These are phyloP conservation scores for Hirsutella minnesotensis DNA, from an alignment of 2,329 filamentous ascomycete genomes.

Conservation along the genomic window DNA sequence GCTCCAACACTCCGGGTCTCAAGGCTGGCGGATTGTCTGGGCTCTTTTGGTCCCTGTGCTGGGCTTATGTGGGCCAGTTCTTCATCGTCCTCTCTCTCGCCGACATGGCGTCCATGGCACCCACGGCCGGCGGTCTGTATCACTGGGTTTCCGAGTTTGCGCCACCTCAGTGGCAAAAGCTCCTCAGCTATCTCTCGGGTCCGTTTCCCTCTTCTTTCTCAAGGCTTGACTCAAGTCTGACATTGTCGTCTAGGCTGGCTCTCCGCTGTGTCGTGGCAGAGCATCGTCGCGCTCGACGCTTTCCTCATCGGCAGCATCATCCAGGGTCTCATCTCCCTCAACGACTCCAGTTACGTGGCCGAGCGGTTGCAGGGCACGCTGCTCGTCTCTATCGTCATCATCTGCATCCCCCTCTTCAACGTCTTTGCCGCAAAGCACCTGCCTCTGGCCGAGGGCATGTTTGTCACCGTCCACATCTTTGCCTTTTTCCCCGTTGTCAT, in stretches of 20 bases:
- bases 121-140: constrained; percentile 45
- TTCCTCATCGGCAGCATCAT: constrained; percentile 33
- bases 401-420: constrained; percentile 5
- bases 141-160: constrained; percentile 47
- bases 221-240: too few species aligned
- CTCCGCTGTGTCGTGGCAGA: constrained; percentile 29
- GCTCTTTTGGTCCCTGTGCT: constrained; percentile 9
- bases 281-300: constrained; percentile 24
- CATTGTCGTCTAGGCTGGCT: too few species aligned
- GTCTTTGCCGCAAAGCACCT: constrained; percentile 5
- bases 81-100: constrained; percentile 31
- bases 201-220: too few species aligned
- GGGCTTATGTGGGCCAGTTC: constrained; percentile 12
- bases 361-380: constrained; percentile 4
- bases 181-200: constrained; percentile 36
- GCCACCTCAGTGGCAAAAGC: constrained; percentile 33
- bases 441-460: constrained; percentile 5
- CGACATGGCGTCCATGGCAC: constrained; percentile 41
- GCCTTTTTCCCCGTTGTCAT: constrained; percentile 7
- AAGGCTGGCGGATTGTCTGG: constrained; percentile 8
- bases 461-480: constrained; percentile 7
- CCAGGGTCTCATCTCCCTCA: constrained; percentile 29
- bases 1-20: constrained; percentile 14
- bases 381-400: constrained; percentile 3
- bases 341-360: constrained; percentile 1